Base-by-base conservation (phyloP, 1,284 basidiomycete species). In the Anthracocystis walkeri region DNA sequence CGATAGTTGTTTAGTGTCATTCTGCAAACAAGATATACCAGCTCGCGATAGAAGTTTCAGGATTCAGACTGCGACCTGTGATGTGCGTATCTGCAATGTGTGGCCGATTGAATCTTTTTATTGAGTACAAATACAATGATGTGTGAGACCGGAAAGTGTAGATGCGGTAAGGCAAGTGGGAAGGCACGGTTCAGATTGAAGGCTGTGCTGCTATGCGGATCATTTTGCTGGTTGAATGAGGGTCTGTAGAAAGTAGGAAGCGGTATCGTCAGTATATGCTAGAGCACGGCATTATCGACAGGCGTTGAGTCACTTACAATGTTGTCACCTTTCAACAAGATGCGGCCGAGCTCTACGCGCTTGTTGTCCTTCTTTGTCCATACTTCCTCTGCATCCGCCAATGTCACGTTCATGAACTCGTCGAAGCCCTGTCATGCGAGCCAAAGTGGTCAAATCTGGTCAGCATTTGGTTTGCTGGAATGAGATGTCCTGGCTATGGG, bases 381-480 rank as follows among this genome's bases (percentile, higher is more conserved):
- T 7, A 98, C 92, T 86, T 99, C 97, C 66, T 91, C 90, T 42
- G 96, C 94, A 70, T 98, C 94, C 82, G 97, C 95, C n/a, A 97
- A 88, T 23, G 97, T 94, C 21, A 99, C 88, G 85, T 99, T 99
- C 97, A 99, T 99, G 87, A 99, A 99, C 87, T 99, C 97, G 86
- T 99, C 97, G 83, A 99, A 99, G 23, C 97, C 97, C 96, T 73
- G 48, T 60, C n/a, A 12, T n/a, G 31, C 21, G 21, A 7, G 18
- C 21, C 16, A 20, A 14, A 29, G 4, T 18, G n/a, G 46, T 56
- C 21, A 40, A 27, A 50, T 20, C 10, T 33, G 27, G 54, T 56
- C 54, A 56, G 54, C n/a, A 31, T 20, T 6, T 25, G 23, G 8
- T 23, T 25, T 25, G 1, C 29, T n/a, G 23, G 7, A 38, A 55